These are phyloP conservation scores for Schwanniomyces vanrijiae DNA, from an alignment of 805 yeast genomes.

Conservation along the genomic window DNA sequence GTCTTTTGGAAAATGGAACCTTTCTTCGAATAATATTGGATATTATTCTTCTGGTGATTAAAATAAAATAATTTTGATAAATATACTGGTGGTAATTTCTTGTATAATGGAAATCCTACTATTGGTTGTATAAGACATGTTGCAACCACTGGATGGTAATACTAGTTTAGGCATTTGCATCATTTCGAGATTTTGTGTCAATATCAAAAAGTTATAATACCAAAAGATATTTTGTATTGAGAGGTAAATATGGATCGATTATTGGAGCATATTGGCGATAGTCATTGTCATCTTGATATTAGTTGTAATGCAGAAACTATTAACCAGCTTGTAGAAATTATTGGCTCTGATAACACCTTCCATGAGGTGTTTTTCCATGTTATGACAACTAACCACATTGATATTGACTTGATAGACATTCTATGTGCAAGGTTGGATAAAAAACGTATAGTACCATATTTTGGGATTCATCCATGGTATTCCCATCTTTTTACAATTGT, in stretches of 20 bases:
- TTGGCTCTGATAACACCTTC: conserved; percentile 6
- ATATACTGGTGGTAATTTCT: too few relatives aligned
- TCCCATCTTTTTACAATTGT: conserved; percentile 58
- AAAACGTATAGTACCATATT: conserved; percentile 41
- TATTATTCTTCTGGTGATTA: too few relatives aligned
- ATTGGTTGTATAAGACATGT: too few relatives aligned
- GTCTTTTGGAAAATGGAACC: too few relatives aligned
- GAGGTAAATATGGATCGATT: background rate
- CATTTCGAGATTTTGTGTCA: background rate
- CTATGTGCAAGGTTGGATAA: conserved; percentile 12
- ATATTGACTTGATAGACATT: conserved; percentile 25
- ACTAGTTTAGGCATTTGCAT: too few relatives aligned
- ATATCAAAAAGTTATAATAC: background rate
- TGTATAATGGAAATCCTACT: too few relatives aligned
- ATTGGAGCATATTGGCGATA: conserved; percentile 15
- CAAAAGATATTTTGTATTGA: background rate
- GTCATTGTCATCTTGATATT: conserved; percentile 37
- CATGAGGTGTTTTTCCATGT: conserved; percentile 21
- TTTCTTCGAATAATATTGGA: too few relatives aligned
- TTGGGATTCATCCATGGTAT: conserved; percentile 94
- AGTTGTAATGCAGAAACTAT: conserved; percentile 10
- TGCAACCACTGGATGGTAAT: too few relatives aligned
- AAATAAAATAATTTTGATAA: too few relatives aligned
- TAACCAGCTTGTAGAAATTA: conserved; percentile 6
- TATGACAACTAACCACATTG: conserved; percentile 41